Base-by-base conservation (phyloP, 208 protist species). In the Trypanosoma cruzi region DNA sequence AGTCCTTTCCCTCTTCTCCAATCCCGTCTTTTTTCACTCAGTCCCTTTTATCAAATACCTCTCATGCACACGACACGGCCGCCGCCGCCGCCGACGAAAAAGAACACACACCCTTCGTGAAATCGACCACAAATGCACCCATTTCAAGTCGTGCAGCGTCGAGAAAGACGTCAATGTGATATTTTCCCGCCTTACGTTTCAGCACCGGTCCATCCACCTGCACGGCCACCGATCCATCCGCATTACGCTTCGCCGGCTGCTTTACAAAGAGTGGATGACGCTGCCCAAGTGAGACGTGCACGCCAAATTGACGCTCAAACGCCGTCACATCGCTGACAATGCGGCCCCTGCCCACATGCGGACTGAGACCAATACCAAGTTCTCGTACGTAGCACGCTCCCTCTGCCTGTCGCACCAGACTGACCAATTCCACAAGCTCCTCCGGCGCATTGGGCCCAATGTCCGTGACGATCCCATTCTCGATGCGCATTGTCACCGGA, bases 231-330 rank as follows among this genome's bases (percentile, higher is more conserved):
- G 68, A 82, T 32, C 85, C 85, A 48, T 95, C 87, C 11, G 76
- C 73, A 64, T 94, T 97, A 60, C 72, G 81, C 34, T 81, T 74
- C 29, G 71, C 78, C 18, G 66, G 50, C 77, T 94, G 89, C 75
- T 97, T 97, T 11, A 92, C 86, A 72, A 95, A 97, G 14, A 97
- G 79, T 4, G 92, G 89, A 69, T 97, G 92, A 14, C 89, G 83
- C 78, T 93, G 89, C 1, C 92, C 92, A 18, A 97, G 80, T 29
- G 86, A 93, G 56, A 97, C 56, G 75, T 97, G 92, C 31, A 97
- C 80, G 34, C 92, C 92, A 79, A 87, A 93, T 78, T 97, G 92
- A 11, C 92, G 79, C 83, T 97, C 92, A 69, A 97, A 97, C 28
- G 88, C 89, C 24, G 92, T 95, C 37, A 97, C 92, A 60, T 97